Base-by-base conservation (phyloP, 768 basidiomycete genomes). In the Daedaleopsis sinensis region DNA sequence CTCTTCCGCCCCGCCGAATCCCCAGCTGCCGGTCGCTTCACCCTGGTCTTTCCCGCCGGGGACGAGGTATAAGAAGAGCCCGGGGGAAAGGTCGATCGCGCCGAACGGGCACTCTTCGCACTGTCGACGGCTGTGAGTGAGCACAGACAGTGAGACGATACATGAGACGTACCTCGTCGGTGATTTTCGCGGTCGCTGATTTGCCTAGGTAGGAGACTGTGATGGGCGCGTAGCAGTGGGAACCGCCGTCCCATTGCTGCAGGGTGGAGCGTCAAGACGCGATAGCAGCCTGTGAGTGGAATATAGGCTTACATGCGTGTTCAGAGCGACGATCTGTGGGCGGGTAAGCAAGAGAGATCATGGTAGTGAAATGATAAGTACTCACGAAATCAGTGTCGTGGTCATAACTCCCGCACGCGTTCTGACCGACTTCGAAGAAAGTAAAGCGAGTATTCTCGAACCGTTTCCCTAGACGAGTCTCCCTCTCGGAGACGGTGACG, bases 11-110 rank as follows among this genome's bases (percentile, higher is more conserved):
- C 11, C 35, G 35, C 43, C 76, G 75, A 77, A 87, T 63, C 71
- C 78, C 91, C 91, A 93, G 8, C 71, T 66, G 50, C 85, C 88
- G 62, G 87, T 80, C 36, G 90, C 91, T 1, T 42, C 68, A 46
- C 86, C 87, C 6, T 64, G 70, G 55, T 67, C 71, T 54, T 72
- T 67, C 21, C 72, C 55, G 2, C 58, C 60, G 0, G 47, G 23
- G 47, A 79, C 81, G 64, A 90, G 85, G 73, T 71, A 80, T 9
- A 66, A 65, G 76, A 90, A 89, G 19, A 89, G 77, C 35, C 84
- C 81, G 21, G 74, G 73, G 21, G 82, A 79, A 38, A 89, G 69
- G 71, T 90, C 88, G 49, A 90, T 80, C 18, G 80, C 86, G 12
- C 80, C 82, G 47, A 73, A 82, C 3, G 80, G 80, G 65, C 88